Evolutionary conservation across 768 basidiomycete species (phyloP), one percentile per base, ranked within the genome.

Genomic region (Suillus spraguei): DNA sequence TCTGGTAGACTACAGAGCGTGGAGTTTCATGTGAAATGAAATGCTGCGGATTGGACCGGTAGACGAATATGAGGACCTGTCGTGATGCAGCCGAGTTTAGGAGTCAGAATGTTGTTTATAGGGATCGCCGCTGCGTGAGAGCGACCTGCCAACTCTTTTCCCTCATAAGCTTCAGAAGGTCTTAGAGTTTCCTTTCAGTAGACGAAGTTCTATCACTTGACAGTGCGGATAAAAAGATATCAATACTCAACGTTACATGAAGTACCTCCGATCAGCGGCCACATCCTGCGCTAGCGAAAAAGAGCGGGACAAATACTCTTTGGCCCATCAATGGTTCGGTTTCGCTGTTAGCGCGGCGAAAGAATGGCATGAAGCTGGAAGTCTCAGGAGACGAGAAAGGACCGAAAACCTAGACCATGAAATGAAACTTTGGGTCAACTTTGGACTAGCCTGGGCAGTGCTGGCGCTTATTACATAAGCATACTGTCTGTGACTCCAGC

Each of bases 91-190:
- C 60, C 54, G 47, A 60, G 52, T 60, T 35, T 60, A 58, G 53
- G 54, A 59, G 60, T 60, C 17, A 58, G 17, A 41, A 58, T 11
- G 56, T 58, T 58, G 56, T 56, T 56, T 56, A 56, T 56, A 58
- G 38, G 55, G 39, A 58, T 58, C 39, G 11, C 39, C 39, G 38
- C 56, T 58, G 56, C 56, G 56, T 58, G 56, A 58, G 56, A 58
- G 38, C 28, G 28, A 28, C 24, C 36, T 22, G 16, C 16, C 28
- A 7, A 17, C 55, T 13, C 56, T 39, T 58, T 41, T 58, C 56
- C 36, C 39, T 58, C 28, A 39, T 41, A 58, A 39, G 14, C 9
- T 38, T 56, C 38, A 41, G 54, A 38, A 36, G 35, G 55, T 8
- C n/a, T 24, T 16, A 17, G 8, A 56, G 28, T 41, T 39, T 58